Percentiles rank a stretch among this genome's conserved stretches.
These are phyloP conservation scores for Allium cepa DNA, from an alignment of 106 monocot species.

Conservation along the genomic window DNA sequence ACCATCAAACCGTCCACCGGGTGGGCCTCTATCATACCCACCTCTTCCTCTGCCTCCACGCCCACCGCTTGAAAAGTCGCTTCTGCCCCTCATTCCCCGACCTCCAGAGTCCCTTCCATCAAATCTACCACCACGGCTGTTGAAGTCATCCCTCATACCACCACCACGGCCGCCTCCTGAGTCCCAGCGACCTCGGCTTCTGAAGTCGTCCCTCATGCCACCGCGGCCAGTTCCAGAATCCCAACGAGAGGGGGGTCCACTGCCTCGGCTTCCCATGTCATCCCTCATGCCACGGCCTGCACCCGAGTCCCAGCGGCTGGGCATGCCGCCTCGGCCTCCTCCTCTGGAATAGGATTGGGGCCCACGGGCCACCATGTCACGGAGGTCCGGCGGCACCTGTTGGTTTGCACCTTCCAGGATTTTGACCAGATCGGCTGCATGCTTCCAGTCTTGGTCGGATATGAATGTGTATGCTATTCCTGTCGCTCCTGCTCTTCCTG, in stretches of 20 bases:
- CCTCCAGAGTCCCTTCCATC: slow-evolving; percentile 18
- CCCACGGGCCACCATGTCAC: slow-evolving; percentile 57
- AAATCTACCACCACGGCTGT: slow-evolving; percentile 15
- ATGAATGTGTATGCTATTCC: slow-evolving; percentile 53
- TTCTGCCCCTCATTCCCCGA: slow-evolving; percentile 1
- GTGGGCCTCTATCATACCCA: slow-evolving; percentile 9
- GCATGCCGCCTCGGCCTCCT: slow-evolving; percentile 14
- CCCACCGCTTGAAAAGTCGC: slow-evolving; percentile 24
- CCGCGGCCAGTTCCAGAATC: slow-evolving; percentile 18
- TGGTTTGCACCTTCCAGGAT: slow-evolving; percentile 56
- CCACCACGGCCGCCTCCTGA: slow-evolving; percentile 10
- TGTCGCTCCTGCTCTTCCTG: slow-evolving; percentile 54
- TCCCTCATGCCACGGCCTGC: slow-evolving; percentile 21
- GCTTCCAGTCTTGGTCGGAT: slow-evolving; percentile 57
- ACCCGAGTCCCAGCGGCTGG: slow-evolving; percentile 47
- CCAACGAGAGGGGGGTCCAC: slow-evolving; percentile 6
- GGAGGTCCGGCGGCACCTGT: slow-evolving; percentile 39
- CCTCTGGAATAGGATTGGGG: slow-evolving; percentile 26
- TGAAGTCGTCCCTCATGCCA: slow-evolving; percentile 15
- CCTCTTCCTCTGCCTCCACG: slow-evolving; percentile 15
- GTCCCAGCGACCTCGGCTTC: slow-evolving; percentile 10
- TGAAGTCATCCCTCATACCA: slow-evolving; percentile 12
- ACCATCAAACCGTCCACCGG: slow-evolving; percentile 25
- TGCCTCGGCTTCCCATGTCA: slow-evolving; percentile 9
- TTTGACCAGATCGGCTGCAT: slow-evolving; percentile 47